Evolutionary conservation across 257 asterid genomes (phyloP).

Genomic region (Nicotiana otophora): DNA sequence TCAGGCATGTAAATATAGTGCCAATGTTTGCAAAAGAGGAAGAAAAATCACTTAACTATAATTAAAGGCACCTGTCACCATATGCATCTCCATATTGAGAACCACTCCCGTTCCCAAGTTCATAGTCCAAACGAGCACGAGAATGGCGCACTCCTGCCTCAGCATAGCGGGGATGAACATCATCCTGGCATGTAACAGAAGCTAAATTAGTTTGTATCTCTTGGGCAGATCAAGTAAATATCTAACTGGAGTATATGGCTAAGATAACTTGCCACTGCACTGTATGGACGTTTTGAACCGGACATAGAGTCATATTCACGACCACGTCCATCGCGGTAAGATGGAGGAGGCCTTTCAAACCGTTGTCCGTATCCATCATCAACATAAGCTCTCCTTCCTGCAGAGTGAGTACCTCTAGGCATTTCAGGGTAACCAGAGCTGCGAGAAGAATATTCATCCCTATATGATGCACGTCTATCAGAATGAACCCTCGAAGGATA

Average conservation of each 20-base stretch:
- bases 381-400: constrained; percentile 67
- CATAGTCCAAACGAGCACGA: constrained; percentile 89
- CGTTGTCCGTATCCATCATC: constrained; percentile 78
- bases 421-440: constrained; percentile 70
- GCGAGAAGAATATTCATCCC: constrained; percentile 73
- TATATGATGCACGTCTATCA: constrained; percentile 63
- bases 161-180: constrained; percentile 70
- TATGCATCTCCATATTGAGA: constrained; percentile 76
- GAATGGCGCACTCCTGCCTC: constrained; percentile 80
- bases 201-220: constrained; percentile 13
- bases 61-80: constrained; percentile 56
- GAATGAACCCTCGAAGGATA: constrained; percentile 56
- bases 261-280: constrained; percentile 43
- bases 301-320: constrained; percentile 66
- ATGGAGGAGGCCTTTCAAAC: constrained; percentile 83
- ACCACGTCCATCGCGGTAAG: constrained; percentile 66
- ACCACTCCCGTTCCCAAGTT: constrained; percentile 51
- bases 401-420: constrained; percentile 60
- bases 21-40: neutral
- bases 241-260: neutral
- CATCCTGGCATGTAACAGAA: constrained; percentile 49
- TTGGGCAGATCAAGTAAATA: neutral
- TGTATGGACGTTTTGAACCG: constrained; percentile 87
- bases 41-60: neutral
- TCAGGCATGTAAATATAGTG: neutral